These are phyloP conservation scores for Spinacia oleracea DNA, from an alignment of 179 eudicot genomes.

Conservation along the genomic window DNA sequence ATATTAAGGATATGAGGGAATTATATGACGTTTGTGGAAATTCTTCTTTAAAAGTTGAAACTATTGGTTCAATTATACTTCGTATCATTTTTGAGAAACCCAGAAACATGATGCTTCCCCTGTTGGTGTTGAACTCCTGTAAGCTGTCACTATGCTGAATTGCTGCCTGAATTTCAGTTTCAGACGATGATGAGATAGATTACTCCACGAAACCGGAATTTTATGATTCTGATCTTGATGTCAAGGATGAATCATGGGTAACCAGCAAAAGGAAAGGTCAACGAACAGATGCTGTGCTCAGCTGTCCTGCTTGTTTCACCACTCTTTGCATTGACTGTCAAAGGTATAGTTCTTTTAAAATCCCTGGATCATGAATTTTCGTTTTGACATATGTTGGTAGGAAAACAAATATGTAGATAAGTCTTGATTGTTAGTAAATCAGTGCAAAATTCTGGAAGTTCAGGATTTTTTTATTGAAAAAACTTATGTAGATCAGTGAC, in stretches of 20 bases:
- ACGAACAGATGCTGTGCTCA: conserved; percentile 75
- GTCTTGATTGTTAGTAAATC: neutral
- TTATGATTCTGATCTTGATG: conserved; percentile 74
- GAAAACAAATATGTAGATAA: neutral
- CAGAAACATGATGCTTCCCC: neutral
- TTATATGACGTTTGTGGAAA: neutral
- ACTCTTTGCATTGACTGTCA: conserved; percentile 76
- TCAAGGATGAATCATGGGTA: conserved; percentile 79
- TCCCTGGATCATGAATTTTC: neutral
- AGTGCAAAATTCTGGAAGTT: neutral
- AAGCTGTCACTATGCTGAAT: neutral
- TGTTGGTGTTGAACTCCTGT: too few relatives aligned
- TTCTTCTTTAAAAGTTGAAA: neutral
- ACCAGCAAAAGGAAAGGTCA: conserved; percentile 58
- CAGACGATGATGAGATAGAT: conserved; percentile 83
- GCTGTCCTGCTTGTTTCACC: conserved; percentile 96
- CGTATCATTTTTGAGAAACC: neutral
- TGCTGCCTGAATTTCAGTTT: conserved; percentile 45
- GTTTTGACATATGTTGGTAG: neutral
- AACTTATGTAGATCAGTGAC: neutral
- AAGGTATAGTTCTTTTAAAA: conserved; percentile 49
- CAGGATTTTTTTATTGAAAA: too few relatives aligned
- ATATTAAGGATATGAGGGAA: too few relatives aligned
- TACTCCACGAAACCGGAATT: conserved; percentile 77
- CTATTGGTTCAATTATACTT: neutral